Percentiles rank a stretch among this genome's conserved stretches.
Evolutionary conservation across 306 rosid species (phyloP).

Genomic region (Cucurbita ficifolia): DNA sequence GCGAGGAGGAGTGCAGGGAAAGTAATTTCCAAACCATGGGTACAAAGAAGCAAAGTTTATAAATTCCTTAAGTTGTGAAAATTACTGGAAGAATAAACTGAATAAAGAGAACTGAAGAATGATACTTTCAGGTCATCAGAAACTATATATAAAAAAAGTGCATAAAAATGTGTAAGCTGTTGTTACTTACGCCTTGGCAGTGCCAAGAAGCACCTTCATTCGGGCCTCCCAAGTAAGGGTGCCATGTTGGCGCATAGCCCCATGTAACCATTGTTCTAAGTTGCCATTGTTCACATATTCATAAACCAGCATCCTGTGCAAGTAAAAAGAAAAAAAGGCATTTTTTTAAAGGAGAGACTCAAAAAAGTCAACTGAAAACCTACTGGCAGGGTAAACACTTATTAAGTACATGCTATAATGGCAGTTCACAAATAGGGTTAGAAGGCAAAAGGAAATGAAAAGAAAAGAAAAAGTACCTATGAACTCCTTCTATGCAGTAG

Average conservation of each 20-base stretch:
- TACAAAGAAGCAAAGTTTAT: background rate
- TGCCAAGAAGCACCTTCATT: slow-evolving; percentile 71
- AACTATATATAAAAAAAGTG: background rate
- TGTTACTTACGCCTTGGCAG: slow-evolving; percentile 83
- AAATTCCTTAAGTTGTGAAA: background rate
- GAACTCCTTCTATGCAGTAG: slow-evolving; percentile 84
- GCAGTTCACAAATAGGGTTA: background rate
- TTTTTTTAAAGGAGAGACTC: background rate
- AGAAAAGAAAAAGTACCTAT: slow-evolving; percentile 35
- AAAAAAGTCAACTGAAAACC: background rate
- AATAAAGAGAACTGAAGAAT: background rate
- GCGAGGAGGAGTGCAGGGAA: background rate
- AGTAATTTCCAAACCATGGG: background rate
- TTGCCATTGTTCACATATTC: slow-evolving; percentile 95
- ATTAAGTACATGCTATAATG: background rate
- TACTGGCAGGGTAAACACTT: background rate
- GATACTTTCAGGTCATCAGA: background rate
- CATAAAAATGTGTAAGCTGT: background rate
- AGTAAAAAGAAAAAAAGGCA: background rate
- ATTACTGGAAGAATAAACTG: background rate
- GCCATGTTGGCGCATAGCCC: slow-evolving; percentile 63
- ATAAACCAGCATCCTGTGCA: slow-evolving; percentile 74
- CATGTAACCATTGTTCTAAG: slow-evolving; percentile 93
- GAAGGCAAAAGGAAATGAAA: background rate
- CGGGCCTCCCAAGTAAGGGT: slow-evolving; percentile 88